Evolutionary conservation across 352 stramenopile species (phyloP), one percentile per base, ranked within the genome.

Genomic region (Phytophthora foliorum): DNA sequence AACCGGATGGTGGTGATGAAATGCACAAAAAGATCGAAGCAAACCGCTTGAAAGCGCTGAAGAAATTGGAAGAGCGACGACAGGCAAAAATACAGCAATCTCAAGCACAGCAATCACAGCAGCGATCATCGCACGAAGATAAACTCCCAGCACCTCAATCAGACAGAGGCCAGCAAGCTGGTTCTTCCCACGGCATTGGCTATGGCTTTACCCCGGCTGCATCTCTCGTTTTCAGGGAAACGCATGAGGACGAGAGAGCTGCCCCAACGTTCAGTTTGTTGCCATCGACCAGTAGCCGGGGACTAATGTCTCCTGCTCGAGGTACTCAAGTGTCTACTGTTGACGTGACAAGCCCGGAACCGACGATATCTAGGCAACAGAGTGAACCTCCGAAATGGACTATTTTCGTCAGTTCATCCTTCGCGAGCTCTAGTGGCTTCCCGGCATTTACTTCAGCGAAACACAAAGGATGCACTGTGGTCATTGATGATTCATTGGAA

Each of bases 21-120:
- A 36, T 86, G 3, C 76, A 69, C 8, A 74, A 80, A 41, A 87
- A 84, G n/a, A 88, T 93, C 24, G 85, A 93, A 78, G 74, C 75
- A 32, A 93, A 95, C 48, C 77, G 85, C 8, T 59, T 82, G 14
- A 82, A 83, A 21, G 84, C 86, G 11, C 54, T 93, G 7, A 74
- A 82, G 24, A 86, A 89, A 44, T 60, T 91, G n/a, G 60, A 89
- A 46, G 69, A 82, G 59, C 73, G 49, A 63, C 72, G 72, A 38
- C 76, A 73, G 32, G 41, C 48, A n/a, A 72, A 75, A 44, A 38
- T 67, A 11, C 53, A 64, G 19, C 71, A 67, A 44, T 39, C 34
- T 17, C 44, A 59, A 38, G 38, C 8, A 6, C 46, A 59, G 44
- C 42, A 24, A 45, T 19, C 25, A 31, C 58, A 39, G 44, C 52